Percentiles rank a stretch among this genome's conserved stretches.
Conservation (phyloP, 805 yeast species). For the Priceomyces medius region DNA sequence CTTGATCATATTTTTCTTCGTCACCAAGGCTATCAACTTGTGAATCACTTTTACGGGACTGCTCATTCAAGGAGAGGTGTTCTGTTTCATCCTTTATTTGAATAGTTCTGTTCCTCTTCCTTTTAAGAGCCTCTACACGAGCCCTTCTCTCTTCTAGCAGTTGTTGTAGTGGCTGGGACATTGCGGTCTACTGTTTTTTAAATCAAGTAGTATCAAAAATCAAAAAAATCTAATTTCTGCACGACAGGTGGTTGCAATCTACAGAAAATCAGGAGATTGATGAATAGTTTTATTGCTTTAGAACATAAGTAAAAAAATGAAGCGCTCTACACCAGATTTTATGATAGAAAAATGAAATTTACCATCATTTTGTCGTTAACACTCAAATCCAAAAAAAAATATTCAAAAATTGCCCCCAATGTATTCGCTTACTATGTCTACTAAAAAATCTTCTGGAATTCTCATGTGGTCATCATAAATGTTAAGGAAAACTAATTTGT, state of each 20-base stretch:
- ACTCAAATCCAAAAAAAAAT: too few species aligned
- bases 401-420: conserved; percentile 28
- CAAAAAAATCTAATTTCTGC: too few species aligned
- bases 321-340: too few species aligned
- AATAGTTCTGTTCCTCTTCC: conserved; percentile 7
- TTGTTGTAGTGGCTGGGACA: conserved; percentile 7
- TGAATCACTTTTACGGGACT: background rate
- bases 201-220: too few species aligned
- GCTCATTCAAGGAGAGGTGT: background rate
- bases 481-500: conserved; percentile 46
- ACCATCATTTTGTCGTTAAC: too few species aligned
- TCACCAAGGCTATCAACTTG: background rate
- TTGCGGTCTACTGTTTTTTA: too few species aligned
- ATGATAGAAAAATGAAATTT: too few species aligned
- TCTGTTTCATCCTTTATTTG: background rate
- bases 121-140: conserved; percentile 17
- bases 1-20: conserved; percentile 11
- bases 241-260: too few species aligned
- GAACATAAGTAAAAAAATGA: too few species aligned
- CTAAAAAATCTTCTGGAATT: conserved; percentile 52
- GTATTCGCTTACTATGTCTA: conserved; percentile 42
- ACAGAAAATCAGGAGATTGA: too few species aligned
- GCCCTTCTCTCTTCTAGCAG: conserved; percentile 15
- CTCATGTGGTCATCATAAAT: conserved; percentile 66
- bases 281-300: too few species aligned